Evolutionary conservation across 2,329 filamentous ascomycete species (phyloP).

Genomic region (Huntiella omanensis): DNA sequence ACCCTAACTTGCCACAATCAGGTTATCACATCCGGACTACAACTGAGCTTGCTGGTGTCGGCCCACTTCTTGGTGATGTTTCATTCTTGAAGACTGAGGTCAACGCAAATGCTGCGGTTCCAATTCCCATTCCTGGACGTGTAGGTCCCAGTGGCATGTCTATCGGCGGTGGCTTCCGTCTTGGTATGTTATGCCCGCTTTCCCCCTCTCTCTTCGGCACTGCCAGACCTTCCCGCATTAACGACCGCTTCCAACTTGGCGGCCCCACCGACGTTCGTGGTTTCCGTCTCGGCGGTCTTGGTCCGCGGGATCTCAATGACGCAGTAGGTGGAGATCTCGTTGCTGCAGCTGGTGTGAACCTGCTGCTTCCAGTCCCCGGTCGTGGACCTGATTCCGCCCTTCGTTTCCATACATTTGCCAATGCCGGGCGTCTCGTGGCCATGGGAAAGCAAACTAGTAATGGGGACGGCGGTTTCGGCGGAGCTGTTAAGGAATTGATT

Average conservation of each 20-base stretch:
- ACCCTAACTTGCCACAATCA: slow-evolving; percentile 62
- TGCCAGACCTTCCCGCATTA: slow-evolving; percentile 57
- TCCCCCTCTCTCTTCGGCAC: slow-evolving; percentile 31
- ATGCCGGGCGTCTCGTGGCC: slow-evolving; percentile 68
- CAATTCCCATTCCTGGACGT: slow-evolving; percentile 53
- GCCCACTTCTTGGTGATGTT: slow-evolving; percentile 69
- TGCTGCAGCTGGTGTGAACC: slow-evolving; percentile 69
- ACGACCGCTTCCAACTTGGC: slow-evolving; percentile 87
- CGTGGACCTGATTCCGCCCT: slow-evolving; percentile 69
- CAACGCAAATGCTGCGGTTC: slow-evolving; percentile 58
- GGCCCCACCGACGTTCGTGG: slow-evolving; percentile 89
- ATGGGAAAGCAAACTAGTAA: slow-evolving; percentile 19
- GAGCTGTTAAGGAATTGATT: slow-evolving; percentile 42
- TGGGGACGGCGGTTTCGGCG: slow-evolving; percentile 27
- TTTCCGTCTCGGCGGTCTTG: slow-evolving; percentile 76
- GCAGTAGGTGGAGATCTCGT: slow-evolving; percentile 83
- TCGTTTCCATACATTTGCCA: slow-evolving; percentile 76
- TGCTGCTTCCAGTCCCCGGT: slow-evolving; percentile 69
- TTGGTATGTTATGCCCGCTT: slow-evolving; percentile 70
- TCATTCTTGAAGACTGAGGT: slow-evolving; percentile 87
- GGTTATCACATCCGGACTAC: slow-evolving; percentile 66
- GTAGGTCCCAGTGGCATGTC: slow-evolving; percentile 57
- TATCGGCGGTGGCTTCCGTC: slow-evolving; percentile 62
- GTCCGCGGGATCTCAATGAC: slow-evolving; percentile 70
- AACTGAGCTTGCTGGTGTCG: slow-evolving; percentile 73